Conservation (phyloP, 148 eudicot genomes). For the Arbutus unedo region DNA sequence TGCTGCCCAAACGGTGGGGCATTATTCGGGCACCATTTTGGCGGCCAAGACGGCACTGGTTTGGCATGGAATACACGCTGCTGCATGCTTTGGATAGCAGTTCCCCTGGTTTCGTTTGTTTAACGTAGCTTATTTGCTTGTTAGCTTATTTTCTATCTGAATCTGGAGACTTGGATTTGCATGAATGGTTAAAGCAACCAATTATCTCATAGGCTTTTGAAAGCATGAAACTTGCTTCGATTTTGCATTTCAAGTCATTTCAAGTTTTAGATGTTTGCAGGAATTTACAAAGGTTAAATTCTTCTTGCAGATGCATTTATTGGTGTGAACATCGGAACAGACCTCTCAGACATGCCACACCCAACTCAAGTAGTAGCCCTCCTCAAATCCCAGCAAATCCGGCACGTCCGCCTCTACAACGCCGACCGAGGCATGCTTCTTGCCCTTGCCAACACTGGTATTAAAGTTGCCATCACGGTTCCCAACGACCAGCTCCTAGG, state of each 20-base stretch:
- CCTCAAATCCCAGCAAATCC: slow-evolving; percentile 69
- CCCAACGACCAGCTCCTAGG: slow-evolving; percentile 81
- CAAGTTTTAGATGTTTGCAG: not conserved
- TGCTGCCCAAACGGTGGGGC: too few species aligned
- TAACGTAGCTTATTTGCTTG: too few species aligned
- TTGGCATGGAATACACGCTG: too few species aligned
- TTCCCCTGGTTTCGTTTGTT: too few species aligned
- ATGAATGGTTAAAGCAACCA: too few species aligned
- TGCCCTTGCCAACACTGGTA: slow-evolving; percentile 75
- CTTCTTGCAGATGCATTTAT: slow-evolving; percentile 61
- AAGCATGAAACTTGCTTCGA: not conserved
- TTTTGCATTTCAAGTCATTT: not conserved
- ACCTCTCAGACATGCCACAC: slow-evolving; percentile 79
- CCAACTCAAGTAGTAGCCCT: slow-evolving; percentile 92
- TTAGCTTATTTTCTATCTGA: too few species aligned
- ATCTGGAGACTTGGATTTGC: too few species aligned
- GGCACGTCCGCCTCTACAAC: slow-evolving; percentile 64
- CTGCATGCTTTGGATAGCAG: too few species aligned
- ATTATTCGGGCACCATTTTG: too few species aligned
- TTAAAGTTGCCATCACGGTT: slow-evolving; percentile 58
- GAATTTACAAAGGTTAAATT: not conserved
- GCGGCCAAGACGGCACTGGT: too few species aligned
- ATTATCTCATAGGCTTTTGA: too few species aligned
- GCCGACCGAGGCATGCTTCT: slow-evolving; percentile 76
- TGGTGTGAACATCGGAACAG: slow-evolving; percentile 83